These are phyloP conservation scores for Stachybotrys elegans DNA, from an alignment of 2,329 filamentous ascomycete genomes.

Conservation along the genomic window DNA sequence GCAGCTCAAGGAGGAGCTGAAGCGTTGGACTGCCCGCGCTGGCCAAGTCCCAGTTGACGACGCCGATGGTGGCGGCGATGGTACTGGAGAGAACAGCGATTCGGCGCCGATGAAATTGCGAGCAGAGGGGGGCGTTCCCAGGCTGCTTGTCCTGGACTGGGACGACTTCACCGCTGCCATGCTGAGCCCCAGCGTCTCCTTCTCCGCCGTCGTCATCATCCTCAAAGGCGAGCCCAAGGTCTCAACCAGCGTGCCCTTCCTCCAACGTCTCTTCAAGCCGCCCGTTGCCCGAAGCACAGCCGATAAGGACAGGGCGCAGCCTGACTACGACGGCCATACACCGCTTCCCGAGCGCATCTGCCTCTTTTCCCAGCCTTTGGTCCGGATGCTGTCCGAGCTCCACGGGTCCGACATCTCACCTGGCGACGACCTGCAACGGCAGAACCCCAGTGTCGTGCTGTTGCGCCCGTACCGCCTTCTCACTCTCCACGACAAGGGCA, in stretches of 20 bases:
- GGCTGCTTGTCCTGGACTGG: not conserved
- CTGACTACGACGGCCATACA: not conserved
- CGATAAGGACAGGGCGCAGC: not conserved
- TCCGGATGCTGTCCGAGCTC: not conserved
- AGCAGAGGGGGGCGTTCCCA: not conserved
- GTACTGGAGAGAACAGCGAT: not conserved
- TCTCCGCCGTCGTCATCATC: not conserved
- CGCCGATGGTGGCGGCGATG: not conserved
- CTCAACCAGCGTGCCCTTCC: not conserved
- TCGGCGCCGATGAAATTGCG: not conserved
- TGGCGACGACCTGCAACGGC: not conserved
- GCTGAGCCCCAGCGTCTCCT: not conserved
- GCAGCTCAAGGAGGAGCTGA: not conserved
- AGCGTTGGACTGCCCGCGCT: not conserved
- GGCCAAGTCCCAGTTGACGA: not conserved
- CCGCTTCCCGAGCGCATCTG: not conserved
- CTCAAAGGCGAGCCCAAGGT: not conserved
- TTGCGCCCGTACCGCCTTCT: not conserved
- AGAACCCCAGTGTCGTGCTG: not conserved
- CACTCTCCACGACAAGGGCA: not conserved
- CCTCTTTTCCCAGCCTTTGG: not conserved
- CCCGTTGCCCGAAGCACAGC: not conserved
- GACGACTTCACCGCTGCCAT: not conserved
- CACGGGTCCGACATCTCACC: not conserved
- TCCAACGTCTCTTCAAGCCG: not conserved